phyloP scores from a whole-genome alignment of 2,329 filamentous ascomycete genomes.

The Nakataea oryzae region DNA sequence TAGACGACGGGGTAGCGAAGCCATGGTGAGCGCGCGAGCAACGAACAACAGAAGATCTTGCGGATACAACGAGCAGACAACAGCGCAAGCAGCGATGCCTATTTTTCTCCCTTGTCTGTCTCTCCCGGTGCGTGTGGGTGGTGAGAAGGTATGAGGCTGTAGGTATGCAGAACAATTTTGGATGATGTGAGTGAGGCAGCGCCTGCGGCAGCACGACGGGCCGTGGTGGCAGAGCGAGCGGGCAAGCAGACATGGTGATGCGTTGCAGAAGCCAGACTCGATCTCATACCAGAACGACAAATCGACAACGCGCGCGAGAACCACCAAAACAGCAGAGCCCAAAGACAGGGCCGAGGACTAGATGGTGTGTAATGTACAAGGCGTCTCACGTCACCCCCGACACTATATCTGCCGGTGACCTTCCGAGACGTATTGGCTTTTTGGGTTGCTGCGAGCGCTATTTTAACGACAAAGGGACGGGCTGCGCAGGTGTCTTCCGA shows the following conservation, averaged over 20 bases:
- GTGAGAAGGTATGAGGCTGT: not conserved
- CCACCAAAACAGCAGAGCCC: not conserved
- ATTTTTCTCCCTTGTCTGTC: not conserved
- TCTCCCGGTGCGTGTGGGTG: not conserved
- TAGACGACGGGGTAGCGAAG: not conserved
- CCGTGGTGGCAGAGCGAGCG: not conserved
- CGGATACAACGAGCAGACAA: not conserved
- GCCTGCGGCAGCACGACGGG: not conserved
- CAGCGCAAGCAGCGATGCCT: not conserved
- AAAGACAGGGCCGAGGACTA: slow-evolving; percentile 1
- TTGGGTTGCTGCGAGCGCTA: slow-evolving; percentile 3
- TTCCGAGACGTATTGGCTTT: slow-evolving; percentile 1
- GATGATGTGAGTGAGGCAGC: not conserved
- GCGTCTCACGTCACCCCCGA: slow-evolving; percentile 1
- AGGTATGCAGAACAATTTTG: not conserved
- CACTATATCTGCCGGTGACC: slow-evolving; percentile 3
- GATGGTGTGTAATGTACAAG: slow-evolving; percentile 4
- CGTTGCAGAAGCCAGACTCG: not conserved
- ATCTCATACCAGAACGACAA: not conserved
- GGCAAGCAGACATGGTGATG: not conserved
- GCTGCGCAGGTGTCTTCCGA: slow-evolving; percentile 1
- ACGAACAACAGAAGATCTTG: slow-evolving; percentile 14
- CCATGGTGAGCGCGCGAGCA: slow-evolving; percentile 7
- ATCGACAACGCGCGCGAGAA: not conserved
- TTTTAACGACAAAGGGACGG: slow-evolving; percentile 3